These are phyloP conservation scores for Magnusiomyces sp. DNA, from an alignment of 1,139 yeast species.

Conservation along the genomic window DNA sequence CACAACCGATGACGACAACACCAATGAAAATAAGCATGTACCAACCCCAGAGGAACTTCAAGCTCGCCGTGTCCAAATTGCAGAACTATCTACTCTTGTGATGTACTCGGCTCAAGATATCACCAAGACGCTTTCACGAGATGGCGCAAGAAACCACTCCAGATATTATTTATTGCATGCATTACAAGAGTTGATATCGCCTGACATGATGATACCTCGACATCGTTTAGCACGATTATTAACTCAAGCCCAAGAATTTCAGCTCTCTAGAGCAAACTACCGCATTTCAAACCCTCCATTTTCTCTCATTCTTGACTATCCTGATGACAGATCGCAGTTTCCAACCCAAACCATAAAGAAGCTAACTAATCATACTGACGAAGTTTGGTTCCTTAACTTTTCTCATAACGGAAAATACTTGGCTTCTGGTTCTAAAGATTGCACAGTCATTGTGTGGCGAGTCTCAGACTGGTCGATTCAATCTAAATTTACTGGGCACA, in stretches of 20 bases:
- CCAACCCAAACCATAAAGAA: conserved; percentile 41
- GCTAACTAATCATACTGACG: conserved; percentile 52
- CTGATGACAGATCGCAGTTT: conserved; percentile 34
- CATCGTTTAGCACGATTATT: conserved; percentile 43
- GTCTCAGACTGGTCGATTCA: conserved; percentile 44
- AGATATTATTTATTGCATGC: conserved; percentile 38
- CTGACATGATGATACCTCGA: conserved; percentile 46
- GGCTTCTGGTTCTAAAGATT: conserved; percentile 72
- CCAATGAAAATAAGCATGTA: conserved; percentile 8
- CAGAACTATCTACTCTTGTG: conserved; percentile 32
- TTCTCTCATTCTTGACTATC: conserved; percentile 29
- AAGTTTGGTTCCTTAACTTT: conserved; percentile 78
- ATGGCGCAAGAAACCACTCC: conserved; percentile 34
- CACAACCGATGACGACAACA: conserved; percentile 14
- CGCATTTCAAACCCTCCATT: conserved; percentile 21
- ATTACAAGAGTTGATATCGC: conserved; percentile 41
- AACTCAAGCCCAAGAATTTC: conserved; percentile 45
- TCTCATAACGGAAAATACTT: conserved; percentile 67
- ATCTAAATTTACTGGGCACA: conserved; percentile 39
- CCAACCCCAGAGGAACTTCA: conserved; percentile 11
- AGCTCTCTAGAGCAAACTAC: conserved; percentile 38
- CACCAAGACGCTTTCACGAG: conserved; percentile 32
- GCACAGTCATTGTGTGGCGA: conserved; percentile 57
- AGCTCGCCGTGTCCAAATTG: conserved; percentile 22
- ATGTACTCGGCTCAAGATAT: conserved; percentile 31